A percentile compares a stretch with the other conserved stretches of the same genome.
phyloP scores from a whole-genome alignment of 352 stramenopile genomes.

The Plasmopara viticola region DNA sequence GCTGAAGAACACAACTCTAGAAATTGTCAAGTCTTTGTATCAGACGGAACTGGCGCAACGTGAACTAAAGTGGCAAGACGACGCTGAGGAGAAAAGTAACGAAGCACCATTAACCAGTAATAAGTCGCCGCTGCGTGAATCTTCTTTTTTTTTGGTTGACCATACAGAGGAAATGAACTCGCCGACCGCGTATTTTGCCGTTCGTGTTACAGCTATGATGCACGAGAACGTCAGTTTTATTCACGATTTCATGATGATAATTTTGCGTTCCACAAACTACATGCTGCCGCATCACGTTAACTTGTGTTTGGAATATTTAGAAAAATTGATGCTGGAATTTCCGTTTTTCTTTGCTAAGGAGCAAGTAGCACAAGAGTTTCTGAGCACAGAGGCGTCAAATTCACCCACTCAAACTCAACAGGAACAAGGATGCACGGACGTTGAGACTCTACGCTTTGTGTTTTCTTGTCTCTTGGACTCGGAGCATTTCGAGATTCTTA shows the following conservation, averaged over 20 bases:
- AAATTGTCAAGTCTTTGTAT: conserved; percentile 36
- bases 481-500: conserved; percentile 71
- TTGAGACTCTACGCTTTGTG: conserved; percentile 35
- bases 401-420: conserved; percentile 11
- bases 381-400: conserved; percentile 15
- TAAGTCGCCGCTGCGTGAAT: conserved; percentile 34
- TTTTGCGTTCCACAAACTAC: conserved; percentile 63
- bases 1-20: conserved; percentile 37
- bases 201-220: conserved; percentile 52
- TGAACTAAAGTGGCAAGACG: conserved; percentile 30
- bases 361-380: conserved; percentile 11
- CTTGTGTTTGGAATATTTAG: conserved; percentile 60
- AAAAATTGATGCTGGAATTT: conserved; percentile 48
- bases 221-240: conserved; percentile 40
- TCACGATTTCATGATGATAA: conserved; percentile 49
- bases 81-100: conserved; percentile 24
- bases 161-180: conserved; percentile 23
- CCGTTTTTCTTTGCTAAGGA: conserved; percentile 55
- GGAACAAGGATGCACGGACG: conserved; percentile 23
- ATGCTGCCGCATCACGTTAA: conserved; percentile 63
- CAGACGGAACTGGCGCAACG: conserved; percentile 35
- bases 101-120: conserved; percentile 16
- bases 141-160: conserved; percentile 32
- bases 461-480: conserved; percentile 60
- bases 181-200: conserved; percentile 38